Percentiles rank a stretch among this genome's conserved stretches.
Conservation (phyloP, 495 filamentous ascomycete species). For the Hamigera avellanea region DNA sequence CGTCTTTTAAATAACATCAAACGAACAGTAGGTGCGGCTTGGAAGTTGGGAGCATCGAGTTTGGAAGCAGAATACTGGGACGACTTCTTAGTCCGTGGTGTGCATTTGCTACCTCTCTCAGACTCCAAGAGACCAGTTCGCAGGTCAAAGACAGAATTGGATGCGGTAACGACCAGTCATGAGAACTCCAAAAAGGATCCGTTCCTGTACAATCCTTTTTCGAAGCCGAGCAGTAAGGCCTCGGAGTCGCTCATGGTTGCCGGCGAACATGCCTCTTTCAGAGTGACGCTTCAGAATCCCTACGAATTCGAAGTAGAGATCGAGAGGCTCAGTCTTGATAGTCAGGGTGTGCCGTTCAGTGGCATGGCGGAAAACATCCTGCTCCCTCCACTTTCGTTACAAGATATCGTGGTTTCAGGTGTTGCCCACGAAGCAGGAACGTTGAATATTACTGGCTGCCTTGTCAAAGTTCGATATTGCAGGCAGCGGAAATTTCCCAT, state of each 20-base stretch:
- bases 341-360: conserved; percentile 58
- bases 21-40: conserved; percentile 65
- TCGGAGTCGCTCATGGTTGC: conserved; percentile 61
- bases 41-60: conserved; percentile 55
- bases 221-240: conserved; percentile 49
- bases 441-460: conserved; percentile 65
- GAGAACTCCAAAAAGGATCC: conserved; percentile 55
- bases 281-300: conserved; percentile 79
- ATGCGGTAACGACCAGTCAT: conserved; percentile 41
- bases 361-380: conserved; percentile 50
- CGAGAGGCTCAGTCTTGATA: conserved; percentile 65
- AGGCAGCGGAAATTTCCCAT: conserved; percentile 73
- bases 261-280: conserved; percentile 63
- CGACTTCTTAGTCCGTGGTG: conserved; percentile 77
- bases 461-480: conserved; percentile 70
- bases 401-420: conserved; percentile 61
- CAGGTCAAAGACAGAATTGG: conserved; percentile 60
- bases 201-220: conserved; percentile 86
- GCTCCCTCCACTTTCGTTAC: conserved; percentile 68
- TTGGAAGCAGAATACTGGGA: conserved; percentile 90
- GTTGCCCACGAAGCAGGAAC: conserved; percentile 53
- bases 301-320: conserved; percentile 88
- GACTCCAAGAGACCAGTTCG: conserved; percentile 50
- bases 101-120: conserved; percentile 50
- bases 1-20: conserved; percentile 71